phyloP scores from a whole-genome alignment of 768 basidiomycete genomes.

The Podaxis mareebaensis region DNA sequence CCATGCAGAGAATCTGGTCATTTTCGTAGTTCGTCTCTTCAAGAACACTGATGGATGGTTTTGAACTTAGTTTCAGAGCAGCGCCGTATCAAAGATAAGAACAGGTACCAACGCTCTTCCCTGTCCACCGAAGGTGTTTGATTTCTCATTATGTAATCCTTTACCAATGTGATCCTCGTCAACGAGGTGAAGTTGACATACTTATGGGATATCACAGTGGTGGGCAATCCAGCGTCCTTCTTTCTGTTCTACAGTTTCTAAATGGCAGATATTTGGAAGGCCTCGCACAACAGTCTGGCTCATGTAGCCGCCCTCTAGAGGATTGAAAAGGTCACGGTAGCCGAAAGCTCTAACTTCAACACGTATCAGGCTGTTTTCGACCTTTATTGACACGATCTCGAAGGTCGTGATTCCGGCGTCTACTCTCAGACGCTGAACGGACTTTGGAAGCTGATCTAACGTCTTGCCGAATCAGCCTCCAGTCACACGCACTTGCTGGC shows the following conservation, averaged over 20 bases:
- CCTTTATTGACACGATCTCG: too few species aligned
- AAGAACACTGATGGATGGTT: not conserved
- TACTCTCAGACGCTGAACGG: not conserved
- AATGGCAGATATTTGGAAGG: too few species aligned
- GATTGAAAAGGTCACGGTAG: too few species aligned
- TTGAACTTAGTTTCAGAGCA: conserved; percentile 59
- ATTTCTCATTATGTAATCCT: conserved; percentile 69
- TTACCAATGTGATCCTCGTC: conserved; percentile 57
- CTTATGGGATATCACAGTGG: too few species aligned
- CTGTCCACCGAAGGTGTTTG: conserved; percentile 75
- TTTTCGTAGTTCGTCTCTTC: conserved; percentile 2
- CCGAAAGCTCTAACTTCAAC: too few species aligned
- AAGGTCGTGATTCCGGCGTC: too few species aligned
- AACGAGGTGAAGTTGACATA: too few species aligned
- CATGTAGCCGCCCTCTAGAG: too few species aligned
- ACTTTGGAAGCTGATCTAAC: not conserved
- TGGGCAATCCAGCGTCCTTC: too few species aligned
- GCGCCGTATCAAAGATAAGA: conserved; percentile 97
- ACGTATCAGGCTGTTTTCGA: too few species aligned
- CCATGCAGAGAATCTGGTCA: conserved; percentile 66
- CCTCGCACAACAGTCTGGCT: too few species aligned
- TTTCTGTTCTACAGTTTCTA: too few species aligned
- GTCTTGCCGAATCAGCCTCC: not conserved
- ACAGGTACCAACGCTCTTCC: conserved; percentile 87
- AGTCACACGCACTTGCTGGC: not conserved